Percentiles rank a stretch among this genome's conserved stretches.
phyloP scores from a whole-genome alignment of 148 eudicot genomes.

The Camellia sinensis region DNA sequence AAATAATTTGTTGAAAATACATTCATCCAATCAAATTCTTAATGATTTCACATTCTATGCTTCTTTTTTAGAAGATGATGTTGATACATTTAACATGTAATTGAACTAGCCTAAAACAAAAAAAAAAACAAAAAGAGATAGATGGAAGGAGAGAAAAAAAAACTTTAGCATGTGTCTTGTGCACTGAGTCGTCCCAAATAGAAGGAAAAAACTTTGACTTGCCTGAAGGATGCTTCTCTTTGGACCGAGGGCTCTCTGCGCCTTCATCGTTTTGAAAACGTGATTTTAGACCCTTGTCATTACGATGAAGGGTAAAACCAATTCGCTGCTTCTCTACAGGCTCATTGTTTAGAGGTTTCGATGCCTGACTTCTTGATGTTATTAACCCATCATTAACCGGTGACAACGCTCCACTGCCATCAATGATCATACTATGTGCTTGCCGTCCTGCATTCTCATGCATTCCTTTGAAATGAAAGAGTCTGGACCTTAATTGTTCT shows the following conservation, averaged over 20 bases:
- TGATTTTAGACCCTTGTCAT: conserved; percentile 19
- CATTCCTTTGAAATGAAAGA: conserved; percentile 12
- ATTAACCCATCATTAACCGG: conserved; percentile 30
- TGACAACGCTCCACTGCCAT: conserved; percentile 22
- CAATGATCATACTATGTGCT: conserved; percentile 33
- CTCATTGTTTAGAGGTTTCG: conserved; percentile 7
- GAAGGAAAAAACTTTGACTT: neutral
- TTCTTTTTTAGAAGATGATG: neutral
- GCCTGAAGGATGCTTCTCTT: conserved; percentile 19
- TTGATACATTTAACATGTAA: neutral
- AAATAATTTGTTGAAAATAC: neutral
- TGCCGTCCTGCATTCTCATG: conserved; percentile 14
- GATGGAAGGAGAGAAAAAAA: neutral
- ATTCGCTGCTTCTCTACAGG: conserved; percentile 11
- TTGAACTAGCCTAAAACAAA: neutral
- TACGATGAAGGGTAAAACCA: neutral
- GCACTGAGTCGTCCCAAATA: too few species aligned
- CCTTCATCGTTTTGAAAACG: neutral
- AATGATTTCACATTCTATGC: neutral
- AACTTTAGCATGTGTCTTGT: too few species aligned
- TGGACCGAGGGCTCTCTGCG: neutral
- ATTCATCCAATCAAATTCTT: neutral
- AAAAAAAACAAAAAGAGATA: neutral
- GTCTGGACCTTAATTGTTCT: conserved; percentile 5
- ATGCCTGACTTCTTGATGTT: conserved; percentile 14